Base-by-base conservation (phyloP, 1,139 yeast species). In the Wickerhamomyces sp. region DNA sequence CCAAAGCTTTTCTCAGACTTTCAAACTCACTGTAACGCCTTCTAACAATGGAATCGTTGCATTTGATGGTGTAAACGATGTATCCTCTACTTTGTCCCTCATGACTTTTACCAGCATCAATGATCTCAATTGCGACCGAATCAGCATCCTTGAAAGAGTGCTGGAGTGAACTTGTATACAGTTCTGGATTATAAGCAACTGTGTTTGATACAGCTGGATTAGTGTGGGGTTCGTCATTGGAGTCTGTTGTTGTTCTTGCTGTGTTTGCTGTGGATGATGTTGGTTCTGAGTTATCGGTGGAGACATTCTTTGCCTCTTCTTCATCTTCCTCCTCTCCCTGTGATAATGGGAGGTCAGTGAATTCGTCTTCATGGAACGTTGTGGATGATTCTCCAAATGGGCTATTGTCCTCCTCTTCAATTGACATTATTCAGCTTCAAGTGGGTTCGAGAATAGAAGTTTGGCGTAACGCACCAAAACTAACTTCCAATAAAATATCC, bases 21-120 rank as follows among this genome's bases (percentile, higher is more conserved):
- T 84, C 96, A 58, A 88, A 88, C 57, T 88, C 96, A 38, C 90
- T 80, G 58, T 88, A 88, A 24, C 96, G 69, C 48, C 96, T 67
- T 48, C 95, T 70, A 21, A 78, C 72, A 22, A 78, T 69, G 17
- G 77, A 62, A 7, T 78, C 81, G 20, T 78, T 81, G 15, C 79
- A 60, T 46, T 74, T 74, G 48, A 87, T 85, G 7, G 94, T 81
- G 60, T 88, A 87, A 1, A 84, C 84, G 31, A 86, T 76, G 54
- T 79, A 88, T 28, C 79, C 83, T 59, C 80, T 67, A 59, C 58
- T 76, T 49, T 81, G 67, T 14, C 87, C 88, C 52, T 87, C 96
- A 44, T 74, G 81, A 32, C 86, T 78, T 58, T 83, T 85, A 10
- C 84, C 83, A 0, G 96, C 95, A 47, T 85, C 94, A 0, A 73